These are phyloP conservation scores for Triticum urartu DNA, from an alignment of 176 grass and related monocot genomes.

Conservation along the genomic window DNA sequence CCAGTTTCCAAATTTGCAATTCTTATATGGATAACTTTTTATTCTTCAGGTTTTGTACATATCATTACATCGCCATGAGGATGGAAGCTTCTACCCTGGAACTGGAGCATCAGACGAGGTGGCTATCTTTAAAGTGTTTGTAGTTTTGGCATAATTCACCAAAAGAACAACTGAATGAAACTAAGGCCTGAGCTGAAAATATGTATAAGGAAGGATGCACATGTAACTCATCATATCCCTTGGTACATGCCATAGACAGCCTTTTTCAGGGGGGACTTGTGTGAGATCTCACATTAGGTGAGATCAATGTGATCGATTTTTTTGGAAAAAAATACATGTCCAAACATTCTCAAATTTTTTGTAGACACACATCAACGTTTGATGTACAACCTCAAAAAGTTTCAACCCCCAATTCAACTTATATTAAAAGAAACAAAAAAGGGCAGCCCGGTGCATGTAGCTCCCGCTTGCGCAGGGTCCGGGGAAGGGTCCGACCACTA, in stretches of 20 bases:
- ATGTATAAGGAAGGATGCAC: neutral
- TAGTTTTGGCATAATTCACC: neutral
- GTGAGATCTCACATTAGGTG: too few species aligned
- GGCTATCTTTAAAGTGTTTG: constrained; percentile 25
- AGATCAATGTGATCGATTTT: too few species aligned
- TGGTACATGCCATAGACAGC: neutral
- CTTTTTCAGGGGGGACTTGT: neutral
- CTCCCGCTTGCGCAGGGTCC: too few species aligned
- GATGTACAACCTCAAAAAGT: too few species aligned
- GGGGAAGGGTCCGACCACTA: too few species aligned
- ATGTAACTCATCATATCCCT: neutral
- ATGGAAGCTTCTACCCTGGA: constrained; percentile 94
- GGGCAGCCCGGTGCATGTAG: too few species aligned
- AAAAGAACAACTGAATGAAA: neutral
- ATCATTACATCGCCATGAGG: constrained; percentile 96
- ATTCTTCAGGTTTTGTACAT: constrained; percentile 75
- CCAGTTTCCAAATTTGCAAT: neutral
- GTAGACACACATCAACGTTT: too few species aligned
- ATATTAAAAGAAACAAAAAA: too few species aligned
- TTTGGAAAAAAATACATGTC: too few species aligned
- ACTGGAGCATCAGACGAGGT: constrained; percentile 91
- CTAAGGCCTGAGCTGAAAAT: constrained; percentile 20
- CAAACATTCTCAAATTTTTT: too few species aligned
- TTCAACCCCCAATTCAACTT: too few species aligned
- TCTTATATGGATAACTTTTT: neutral